These are phyloP conservation scores for Claviceps quebecensis DNA, from an alignment of 2,329 filamentous ascomycete genomes.

Conservation along the genomic window DNA sequence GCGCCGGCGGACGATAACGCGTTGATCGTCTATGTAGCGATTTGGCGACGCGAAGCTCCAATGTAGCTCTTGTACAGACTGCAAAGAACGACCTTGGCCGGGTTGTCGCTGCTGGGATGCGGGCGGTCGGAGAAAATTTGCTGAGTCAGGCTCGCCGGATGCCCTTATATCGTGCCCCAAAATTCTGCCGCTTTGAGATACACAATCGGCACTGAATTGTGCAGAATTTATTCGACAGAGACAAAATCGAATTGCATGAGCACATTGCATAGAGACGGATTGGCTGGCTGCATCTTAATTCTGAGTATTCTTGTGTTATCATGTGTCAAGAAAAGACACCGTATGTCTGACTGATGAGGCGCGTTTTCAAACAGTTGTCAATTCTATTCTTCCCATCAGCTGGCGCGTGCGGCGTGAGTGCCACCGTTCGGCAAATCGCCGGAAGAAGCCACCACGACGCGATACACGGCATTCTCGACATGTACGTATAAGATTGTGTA, in stretches of 20 bases:
- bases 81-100: constrained; percentile 6
- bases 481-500: too few relatives aligned
- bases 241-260: neutral
- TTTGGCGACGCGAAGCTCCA: neutral
- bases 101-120: constrained; percentile 15
- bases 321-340: too few relatives aligned
- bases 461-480: too few relatives aligned
- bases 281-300: neutral
- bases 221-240: constrained; percentile 6
- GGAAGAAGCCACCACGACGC: neutral
- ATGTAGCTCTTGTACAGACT: constrained; percentile 4
- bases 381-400: neutral
- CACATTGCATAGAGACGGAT: neutral
- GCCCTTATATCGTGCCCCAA: constrained; percentile 28
- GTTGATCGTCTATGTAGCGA: neutral
- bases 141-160: constrained; percentile 23
- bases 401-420: neutral
- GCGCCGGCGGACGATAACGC: constrained; percentile 6
- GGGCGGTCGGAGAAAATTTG: constrained; percentile 27
- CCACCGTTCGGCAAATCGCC: neutral
- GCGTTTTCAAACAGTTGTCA: neutral
- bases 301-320: too few relatives aligned
- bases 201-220: constrained; percentile 20
- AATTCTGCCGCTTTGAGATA: constrained; percentile 22
- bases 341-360: too few relatives aligned